Evolutionary conservation across 2,329 filamentous ascomycete species (phyloP).

Genomic region (Paecilomyces sp.): DNA sequence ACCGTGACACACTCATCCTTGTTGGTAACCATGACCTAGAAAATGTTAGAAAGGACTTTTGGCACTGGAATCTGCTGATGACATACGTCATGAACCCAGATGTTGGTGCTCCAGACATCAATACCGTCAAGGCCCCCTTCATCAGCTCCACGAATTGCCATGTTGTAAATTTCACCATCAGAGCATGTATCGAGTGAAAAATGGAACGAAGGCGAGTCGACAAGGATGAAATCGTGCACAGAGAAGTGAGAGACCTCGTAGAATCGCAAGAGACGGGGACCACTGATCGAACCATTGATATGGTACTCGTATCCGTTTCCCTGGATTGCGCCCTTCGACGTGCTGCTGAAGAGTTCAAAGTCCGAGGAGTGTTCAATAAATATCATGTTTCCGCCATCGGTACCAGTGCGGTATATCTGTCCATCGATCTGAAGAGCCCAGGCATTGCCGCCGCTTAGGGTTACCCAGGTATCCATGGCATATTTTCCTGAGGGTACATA

Average conservation of each 20-base stretch:
- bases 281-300: slow-evolving; percentile 30
- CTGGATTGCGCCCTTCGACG: slow-evolving; percentile 46
- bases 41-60: not conserved
- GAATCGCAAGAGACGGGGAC: slow-evolving; percentile 41
- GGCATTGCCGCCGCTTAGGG: slow-evolving; percentile 38
- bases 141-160: slow-evolving; percentile 48
- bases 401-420: slow-evolving; percentile 46
- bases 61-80: slow-evolving; percentile 5
- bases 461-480: slow-evolving; percentile 45
- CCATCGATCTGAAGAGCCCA: slow-evolving; percentile 50
- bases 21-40: slow-evolving; percentile 50
- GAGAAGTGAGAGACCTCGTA: slow-evolving; percentile 41
- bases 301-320: slow-evolving; percentile 46
- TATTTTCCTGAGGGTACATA: slow-evolving; percentile 45
- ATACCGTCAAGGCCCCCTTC: slow-evolving; percentile 50
- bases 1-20: slow-evolving; percentile 56
- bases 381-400: slow-evolving; percentile 47
- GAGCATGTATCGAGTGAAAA: slow-evolving; percentile 44
- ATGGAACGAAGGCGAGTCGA: slow-evolving; percentile 46
- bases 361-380: slow-evolving; percentile 43
- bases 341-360: slow-evolving; percentile 49
- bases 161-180: slow-evolving; percentile 50
- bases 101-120: slow-evolving; percentile 48
- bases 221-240: slow-evolving; percentile 43
- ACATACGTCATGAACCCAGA: slow-evolving; percentile 49